These are phyloP conservation scores for Penicillium egyptiacum DNA, from an alignment of 495 filamentous ascomycete genomes.

Conservation along the genomic window DNA sequence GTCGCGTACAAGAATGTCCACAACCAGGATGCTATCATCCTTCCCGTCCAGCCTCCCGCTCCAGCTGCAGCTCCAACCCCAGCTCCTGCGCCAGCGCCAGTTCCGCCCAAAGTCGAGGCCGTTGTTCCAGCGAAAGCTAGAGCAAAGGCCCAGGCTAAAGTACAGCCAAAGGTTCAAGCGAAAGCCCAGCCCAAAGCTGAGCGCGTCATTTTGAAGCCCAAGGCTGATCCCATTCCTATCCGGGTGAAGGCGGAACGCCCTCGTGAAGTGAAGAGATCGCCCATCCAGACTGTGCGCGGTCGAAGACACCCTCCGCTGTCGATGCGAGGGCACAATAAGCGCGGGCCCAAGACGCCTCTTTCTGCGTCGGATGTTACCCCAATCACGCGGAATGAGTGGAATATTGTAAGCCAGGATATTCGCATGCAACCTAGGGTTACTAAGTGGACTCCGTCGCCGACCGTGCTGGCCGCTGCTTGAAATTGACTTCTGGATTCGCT, in stretches of 20 bases:
- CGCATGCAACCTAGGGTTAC: constrained; percentile 38
- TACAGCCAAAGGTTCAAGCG: background rate
- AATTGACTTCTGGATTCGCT: background rate
- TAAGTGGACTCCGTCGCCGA: constrained; percentile 47
- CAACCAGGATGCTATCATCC: constrained; percentile 47
- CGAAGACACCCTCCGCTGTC: constrained; percentile 8
- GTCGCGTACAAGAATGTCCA: constrained; percentile 58
- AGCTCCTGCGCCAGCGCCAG: background rate
- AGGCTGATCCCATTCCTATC: constrained; percentile 1
- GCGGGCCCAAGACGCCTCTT: constrained; percentile 46
- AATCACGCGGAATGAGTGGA: constrained; percentile 51
- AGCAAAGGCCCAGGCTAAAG: background rate
- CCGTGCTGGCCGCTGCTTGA: constrained; percentile 41
- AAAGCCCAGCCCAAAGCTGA: background rate
- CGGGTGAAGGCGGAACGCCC: background rate
- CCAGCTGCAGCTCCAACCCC: background rate
- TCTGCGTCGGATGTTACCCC: constrained; percentile 50
- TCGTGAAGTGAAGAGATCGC: constrained; percentile 3
- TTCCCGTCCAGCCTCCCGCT: constrained; percentile 28
- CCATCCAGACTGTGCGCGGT: constrained; percentile 7
- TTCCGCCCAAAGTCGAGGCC: background rate
- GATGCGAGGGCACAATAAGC: constrained; percentile 20
- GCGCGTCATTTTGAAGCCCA: background rate
- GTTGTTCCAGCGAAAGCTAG: background rate
- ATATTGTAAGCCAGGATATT: constrained; percentile 39